phyloP scores from a whole-genome alignment of 2,329 filamentous ascomycete species.

The Botrytis pseudocinerea region DNA sequence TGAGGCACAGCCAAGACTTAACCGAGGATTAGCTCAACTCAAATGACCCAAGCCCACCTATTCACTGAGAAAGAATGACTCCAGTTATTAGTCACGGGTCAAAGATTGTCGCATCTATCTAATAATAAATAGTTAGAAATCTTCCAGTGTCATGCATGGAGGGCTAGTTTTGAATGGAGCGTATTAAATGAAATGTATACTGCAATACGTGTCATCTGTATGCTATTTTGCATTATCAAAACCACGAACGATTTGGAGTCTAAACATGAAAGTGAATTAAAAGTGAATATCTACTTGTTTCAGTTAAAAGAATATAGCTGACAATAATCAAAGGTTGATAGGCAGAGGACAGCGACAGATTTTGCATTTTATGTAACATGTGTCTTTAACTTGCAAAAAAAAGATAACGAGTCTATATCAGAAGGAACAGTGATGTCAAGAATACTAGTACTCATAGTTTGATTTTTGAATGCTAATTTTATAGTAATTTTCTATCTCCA shows the following conservation, averaged over 20 bases:
- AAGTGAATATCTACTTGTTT: fast-evolving
- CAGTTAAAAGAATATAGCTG: not conserved
- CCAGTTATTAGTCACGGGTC: not conserved
- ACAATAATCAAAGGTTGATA: not conserved
- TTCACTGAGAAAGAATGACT: not conserved
- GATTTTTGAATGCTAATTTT: not conserved
- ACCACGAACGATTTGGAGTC: not conserved
- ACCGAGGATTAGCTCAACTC: not conserved
- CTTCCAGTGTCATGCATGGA: not conserved
- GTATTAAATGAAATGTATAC: fast-evolving
- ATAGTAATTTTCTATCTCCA: not conserved
- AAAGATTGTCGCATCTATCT: not conserved
- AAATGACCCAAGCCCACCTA: not conserved
- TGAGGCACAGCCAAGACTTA: not conserved
- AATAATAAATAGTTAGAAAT: too few species aligned
- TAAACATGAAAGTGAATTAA: fast-evolving
- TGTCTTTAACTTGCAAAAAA: not conserved
- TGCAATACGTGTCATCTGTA: not conserved
- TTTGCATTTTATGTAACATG: not conserved
- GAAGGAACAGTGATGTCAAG: not conserved
- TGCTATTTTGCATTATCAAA: fast-evolving
- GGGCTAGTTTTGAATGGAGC: not conserved
- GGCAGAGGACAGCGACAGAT: fast-evolving
- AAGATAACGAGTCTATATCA: not conserved
- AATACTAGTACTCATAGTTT: too few species aligned